These are phyloP conservation scores for Suillus decipiens DNA, from an alignment of 768 basidiomycete genomes.

Conservation along the genomic window DNA sequence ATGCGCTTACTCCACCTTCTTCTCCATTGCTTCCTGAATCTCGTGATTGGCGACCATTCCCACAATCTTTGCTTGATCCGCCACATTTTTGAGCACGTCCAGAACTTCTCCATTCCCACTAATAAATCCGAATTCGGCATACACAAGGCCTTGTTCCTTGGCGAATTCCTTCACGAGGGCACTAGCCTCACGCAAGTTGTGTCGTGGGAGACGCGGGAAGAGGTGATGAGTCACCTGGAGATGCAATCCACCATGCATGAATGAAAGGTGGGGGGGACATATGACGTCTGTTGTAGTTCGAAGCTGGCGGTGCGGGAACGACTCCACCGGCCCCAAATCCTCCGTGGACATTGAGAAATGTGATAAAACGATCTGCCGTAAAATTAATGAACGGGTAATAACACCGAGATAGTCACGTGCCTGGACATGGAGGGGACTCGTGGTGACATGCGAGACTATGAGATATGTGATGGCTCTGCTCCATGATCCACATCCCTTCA, in stretches of 20 bases:
- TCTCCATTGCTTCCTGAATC: slow-evolving; percentile 60
- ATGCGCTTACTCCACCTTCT: slow-evolving; percentile 34
- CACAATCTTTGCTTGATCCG: slow-evolving; percentile 83
- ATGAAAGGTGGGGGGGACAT: slow-evolving; percentile 80
- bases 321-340: slow-evolving; percentile 88
- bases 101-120: slow-evolving; percentile 85
- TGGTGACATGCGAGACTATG: slow-evolving; percentile 79
- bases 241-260: slow-evolving; percentile 96
- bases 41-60: slow-evolving; percentile 80
- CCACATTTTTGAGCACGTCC: slow-evolving; percentile 80
- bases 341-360: slow-evolving; percentile 95
- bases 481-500: slow-evolving; percentile 75
- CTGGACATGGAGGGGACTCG: slow-evolving; percentile 95
- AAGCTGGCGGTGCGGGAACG: slow-evolving; percentile 91
- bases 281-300: slow-evolving; percentile 97
- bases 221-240: slow-evolving; percentile 97
- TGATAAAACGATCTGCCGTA: slow-evolving; percentile 83
- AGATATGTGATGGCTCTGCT: slow-evolving; percentile 70
- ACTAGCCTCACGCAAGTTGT: slow-evolving; percentile 86
- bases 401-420: slow-evolving; percentile 43
- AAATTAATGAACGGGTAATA: neutral
- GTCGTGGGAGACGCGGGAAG: slow-evolving; percentile 92
- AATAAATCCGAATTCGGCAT: slow-evolving; percentile 90
- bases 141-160: slow-evolving; percentile 78
- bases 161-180: slow-evolving; percentile 86